These are phyloP conservation scores for Claviceps cyperi DNA, from an alignment of 2,329 filamentous ascomycete genomes.

Conservation along the genomic window DNA sequence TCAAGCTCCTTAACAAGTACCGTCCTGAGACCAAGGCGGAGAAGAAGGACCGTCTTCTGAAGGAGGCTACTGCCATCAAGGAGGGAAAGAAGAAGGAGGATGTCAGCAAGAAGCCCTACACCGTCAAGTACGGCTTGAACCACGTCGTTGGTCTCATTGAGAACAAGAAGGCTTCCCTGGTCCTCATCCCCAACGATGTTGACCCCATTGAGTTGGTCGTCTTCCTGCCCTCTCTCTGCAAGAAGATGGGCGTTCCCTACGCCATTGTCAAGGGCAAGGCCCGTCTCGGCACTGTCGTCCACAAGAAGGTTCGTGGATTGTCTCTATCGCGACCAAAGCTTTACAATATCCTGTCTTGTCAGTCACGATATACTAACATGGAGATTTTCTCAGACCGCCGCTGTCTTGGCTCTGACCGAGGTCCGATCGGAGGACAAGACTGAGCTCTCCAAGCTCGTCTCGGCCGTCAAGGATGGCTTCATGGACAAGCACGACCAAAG, in stretches of 20 bases:
- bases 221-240: constrained; percentile 97
- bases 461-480: constrained; percentile 96
- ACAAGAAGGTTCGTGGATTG: constrained; percentile 71
- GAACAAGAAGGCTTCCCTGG: constrained; percentile 99
- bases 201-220: constrained; percentile 99
- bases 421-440: constrained; percentile 96
- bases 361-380: not conserved
- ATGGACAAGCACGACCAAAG: constrained; percentile 85
- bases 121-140: constrained; percentile 99
- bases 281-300: constrained; percentile 92
- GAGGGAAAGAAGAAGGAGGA: constrained; percentile 99
- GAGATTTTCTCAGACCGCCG: constrained; percentile 56
- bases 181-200: constrained; percentile 98
- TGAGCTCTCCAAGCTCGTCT: constrained; percentile 93
- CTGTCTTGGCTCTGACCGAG: constrained; percentile 90
- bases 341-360: not conserved
- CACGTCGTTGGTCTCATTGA: constrained; percentile 94
- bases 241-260: constrained; percentile 99
- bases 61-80: constrained; percentile 94
- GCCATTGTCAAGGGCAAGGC: constrained; percentile 99
- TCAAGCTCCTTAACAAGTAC: constrained; percentile 99
- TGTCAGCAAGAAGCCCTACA: constrained; percentile 98
- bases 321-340: too few species aligned
- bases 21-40: constrained; percentile 96
- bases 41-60: constrained; percentile 98